A percentile compares a stretch with the other conserved stretches of the same genome.
phyloP scores from a whole-genome alignment of 2,329 filamentous ascomycete species.

The Stylonectria norvegica region DNA sequence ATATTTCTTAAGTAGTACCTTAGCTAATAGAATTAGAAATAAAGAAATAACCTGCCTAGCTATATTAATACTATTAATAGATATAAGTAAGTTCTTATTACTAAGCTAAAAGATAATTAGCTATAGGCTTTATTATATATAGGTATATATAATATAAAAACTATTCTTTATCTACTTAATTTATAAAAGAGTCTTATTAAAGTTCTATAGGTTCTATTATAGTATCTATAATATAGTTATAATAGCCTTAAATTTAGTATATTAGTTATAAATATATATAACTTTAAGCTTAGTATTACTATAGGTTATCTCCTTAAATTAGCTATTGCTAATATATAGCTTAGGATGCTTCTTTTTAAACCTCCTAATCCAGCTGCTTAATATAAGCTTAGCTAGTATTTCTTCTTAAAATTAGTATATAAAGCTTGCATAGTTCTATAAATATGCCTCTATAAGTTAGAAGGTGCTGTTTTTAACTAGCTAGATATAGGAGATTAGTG shows the following conservation, averaged over 20 bases:
- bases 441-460: not conserved
- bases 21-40: not conserved
- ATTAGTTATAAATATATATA: not conserved
- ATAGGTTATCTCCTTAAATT: not conserved
- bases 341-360: not conserved
- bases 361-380: not conserved
- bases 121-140: not conserved
- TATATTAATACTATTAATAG: not conserved
- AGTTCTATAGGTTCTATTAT: not conserved
- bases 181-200: constrained; percentile 1
- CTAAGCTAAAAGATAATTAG: not conserved
- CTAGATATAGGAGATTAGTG: not conserved
- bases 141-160: not conserved
- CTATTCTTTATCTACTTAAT: not conserved
- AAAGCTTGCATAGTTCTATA: not conserved
- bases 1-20: constrained; percentile 1
- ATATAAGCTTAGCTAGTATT: not conserved
- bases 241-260: not conserved
- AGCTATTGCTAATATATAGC: not conserved
- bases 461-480: not conserved
- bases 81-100: not conserved
- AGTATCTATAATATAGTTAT: not conserved
- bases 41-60: not conserved
- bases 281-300: not conserved
- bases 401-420: not conserved